Base-by-base conservation (phyloP, 352 stramenopile species). In the Phytophthora melonis region DNA sequence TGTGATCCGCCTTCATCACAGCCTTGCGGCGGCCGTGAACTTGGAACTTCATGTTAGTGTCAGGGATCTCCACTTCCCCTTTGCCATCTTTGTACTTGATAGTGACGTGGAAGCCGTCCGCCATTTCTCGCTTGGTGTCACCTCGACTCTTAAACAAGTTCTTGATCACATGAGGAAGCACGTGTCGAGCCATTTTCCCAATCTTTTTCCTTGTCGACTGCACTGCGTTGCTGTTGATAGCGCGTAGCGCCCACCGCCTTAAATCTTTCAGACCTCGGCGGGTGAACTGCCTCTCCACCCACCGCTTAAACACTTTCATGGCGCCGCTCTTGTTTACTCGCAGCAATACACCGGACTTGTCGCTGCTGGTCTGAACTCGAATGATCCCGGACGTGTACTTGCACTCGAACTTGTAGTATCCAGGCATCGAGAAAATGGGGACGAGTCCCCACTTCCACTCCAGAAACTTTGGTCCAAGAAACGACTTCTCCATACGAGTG, bases 1-100 rank as follows among this genome's bases (percentile, higher is more conserved):
- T 54, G 19, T 54, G 47, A 54, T 54, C 47, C 14, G 19, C 19
- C 47, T 54, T 54, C 47, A 54, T 54, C n/a, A 54, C 47, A 54
- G 47, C 13, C 47, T 54, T 54, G 47, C 10, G 47, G 13, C n/a
- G 19, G 16, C 47, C 19, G 10, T 27, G 8, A 54, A 54, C 47
- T 18, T 19, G n/a, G 10, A 54, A 18, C 47, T 14, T 14, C 47
- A 4, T 54, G n/a, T 5, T 9, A 36, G 32, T 36, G 32, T 36
- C 47, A 14, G 3, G 6, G 3, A 54, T 19, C 16, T 30, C 25
- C 25, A 54, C 47, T 9, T 11, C 13, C 14, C 47, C 47, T 18
- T 54, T 19, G n/a, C 47, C 47, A 30, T 54, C 47, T 6, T 10
- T 14, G 19, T 54, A 54, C 47, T 54, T 21, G n/a, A 54, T 54